Evolutionary conservation across 345 rosid species (phyloP).

Genomic region (Citrus maxima): DNA sequence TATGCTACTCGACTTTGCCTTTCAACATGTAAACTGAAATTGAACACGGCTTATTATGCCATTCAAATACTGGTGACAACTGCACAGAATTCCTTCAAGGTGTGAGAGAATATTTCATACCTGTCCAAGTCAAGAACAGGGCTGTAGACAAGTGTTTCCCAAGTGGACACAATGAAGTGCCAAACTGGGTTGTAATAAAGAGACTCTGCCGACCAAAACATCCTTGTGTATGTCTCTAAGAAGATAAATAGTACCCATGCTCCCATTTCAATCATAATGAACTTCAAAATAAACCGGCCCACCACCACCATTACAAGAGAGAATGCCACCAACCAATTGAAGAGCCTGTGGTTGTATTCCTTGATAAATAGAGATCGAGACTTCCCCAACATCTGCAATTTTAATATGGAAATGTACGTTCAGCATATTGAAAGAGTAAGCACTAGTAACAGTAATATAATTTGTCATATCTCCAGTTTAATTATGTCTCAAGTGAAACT

Average conservation of each 20-base stretch:
- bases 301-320: conserved; percentile 91
- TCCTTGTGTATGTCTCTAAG: conserved; percentile 90
- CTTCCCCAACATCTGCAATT: conserved; percentile 83
- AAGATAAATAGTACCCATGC: conserved; percentile 96
- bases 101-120: conserved; percentile 25
- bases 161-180: conserved; percentile 84
- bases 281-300: conserved; percentile 88
- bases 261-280: conserved; percentile 84
- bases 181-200: conserved; percentile 92
- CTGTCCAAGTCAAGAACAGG: conserved; percentile 96
- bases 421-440: not conserved
- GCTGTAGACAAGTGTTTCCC: conserved; percentile 93
- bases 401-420: not conserved
- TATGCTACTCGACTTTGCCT: not conserved
- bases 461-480: not conserved
- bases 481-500: not conserved
- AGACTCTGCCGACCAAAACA: conserved; percentile 97
- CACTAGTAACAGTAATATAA: not conserved
- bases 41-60: not conserved
- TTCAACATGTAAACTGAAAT: not conserved
- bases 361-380: conserved; percentile 77
- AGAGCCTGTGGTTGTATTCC: conserved; percentile 92
- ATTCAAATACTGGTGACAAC: not conserved
- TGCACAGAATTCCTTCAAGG: not conserved
- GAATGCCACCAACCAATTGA: conserved; percentile 97